These are phyloP conservation scores for Fusarium sp. DNA, from an alignment of 2,329 filamentous ascomycete species.

Conservation along the genomic window DNA sequence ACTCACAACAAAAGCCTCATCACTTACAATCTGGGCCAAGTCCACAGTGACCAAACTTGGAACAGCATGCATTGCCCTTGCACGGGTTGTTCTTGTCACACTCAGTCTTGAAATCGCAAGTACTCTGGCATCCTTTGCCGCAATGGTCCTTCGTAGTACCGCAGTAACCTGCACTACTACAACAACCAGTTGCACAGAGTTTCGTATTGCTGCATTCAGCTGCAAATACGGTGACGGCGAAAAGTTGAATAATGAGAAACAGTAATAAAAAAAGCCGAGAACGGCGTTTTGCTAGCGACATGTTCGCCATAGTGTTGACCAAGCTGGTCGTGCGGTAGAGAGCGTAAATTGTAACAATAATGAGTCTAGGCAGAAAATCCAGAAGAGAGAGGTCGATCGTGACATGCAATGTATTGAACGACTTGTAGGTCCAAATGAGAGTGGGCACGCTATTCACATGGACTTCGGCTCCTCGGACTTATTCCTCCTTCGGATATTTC, in stretches of 20 bases:
- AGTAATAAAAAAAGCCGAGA: neutral
- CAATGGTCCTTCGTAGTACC: slow-evolving; percentile 38
- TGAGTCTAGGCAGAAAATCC: neutral
- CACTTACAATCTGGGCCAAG: slow-evolving; percentile 43
- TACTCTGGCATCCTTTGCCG: slow-evolving; percentile 34
- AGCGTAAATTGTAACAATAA: neutral
- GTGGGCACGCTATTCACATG: neutral
- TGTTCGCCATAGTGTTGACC: neutral
- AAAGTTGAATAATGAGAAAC: neutral
- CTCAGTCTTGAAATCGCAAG: slow-evolving; percentile 46
- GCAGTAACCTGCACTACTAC: slow-evolving; percentile 37
- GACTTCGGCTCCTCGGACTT: neutral
- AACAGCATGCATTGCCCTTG: slow-evolving; percentile 51
- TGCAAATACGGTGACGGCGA: neutral
- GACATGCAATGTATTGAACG: neutral
- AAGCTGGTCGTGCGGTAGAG: neutral
- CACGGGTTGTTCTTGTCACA: slow-evolving; percentile 51
- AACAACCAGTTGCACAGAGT: slow-evolving; percentile 40
- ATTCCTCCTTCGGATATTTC: neutral
- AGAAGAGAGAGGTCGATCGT: neutral
- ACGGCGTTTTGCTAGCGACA: neutral
- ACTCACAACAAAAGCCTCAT: too few relatives aligned
- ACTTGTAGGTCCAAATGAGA: neutral
- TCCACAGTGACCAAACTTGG: slow-evolving; percentile 42
- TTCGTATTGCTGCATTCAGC: slow-evolving; percentile 22